These are phyloP conservation scores for Candida boidinii DNA, from an alignment of 805 yeast species.

Conservation along the genomic window DNA sequence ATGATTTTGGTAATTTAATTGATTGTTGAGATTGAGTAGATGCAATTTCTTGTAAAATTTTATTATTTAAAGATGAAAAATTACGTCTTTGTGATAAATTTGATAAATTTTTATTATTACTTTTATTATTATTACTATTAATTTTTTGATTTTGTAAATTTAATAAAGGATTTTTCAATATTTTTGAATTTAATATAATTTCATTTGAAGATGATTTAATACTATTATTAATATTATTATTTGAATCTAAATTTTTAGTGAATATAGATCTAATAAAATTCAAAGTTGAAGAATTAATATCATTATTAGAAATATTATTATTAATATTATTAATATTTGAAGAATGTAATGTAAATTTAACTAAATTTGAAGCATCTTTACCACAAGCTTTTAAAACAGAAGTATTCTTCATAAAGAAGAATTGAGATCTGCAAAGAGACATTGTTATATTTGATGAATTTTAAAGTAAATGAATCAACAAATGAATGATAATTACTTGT, in stretches of 20 bases:
- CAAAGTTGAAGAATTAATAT: too few relatives aligned
- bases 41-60: neutral
- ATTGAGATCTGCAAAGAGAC: conserved; percentile 42
- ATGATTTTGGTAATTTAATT: conserved; percentile 12
- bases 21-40: neutral
- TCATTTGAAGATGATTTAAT: neutral
- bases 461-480: neutral
- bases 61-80: conserved; percentile 9
- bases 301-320: too few relatives aligned
- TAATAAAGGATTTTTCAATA: too few relatives aligned
- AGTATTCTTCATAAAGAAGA: conserved; percentile 50
- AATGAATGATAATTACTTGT: too few relatives aligned
- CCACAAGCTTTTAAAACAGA: conserved; percentile 23
- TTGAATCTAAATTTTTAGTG: too few relatives aligned
- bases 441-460: conserved; percentile 4
- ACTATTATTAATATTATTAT: neutral
- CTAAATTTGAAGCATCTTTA: neutral
- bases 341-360: too few relatives aligned
- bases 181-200: too few relatives aligned
- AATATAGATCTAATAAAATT: too few relatives aligned
- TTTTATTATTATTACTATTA: too few relatives aligned
- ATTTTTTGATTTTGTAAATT: too few relatives aligned
- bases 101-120: too few relatives aligned
- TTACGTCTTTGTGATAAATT: conserved; percentile 5
- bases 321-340: too few relatives aligned